Evolutionary conservation across 345 rosid species (phyloP).

Genomic region (Ailanthus altissimus): DNA sequence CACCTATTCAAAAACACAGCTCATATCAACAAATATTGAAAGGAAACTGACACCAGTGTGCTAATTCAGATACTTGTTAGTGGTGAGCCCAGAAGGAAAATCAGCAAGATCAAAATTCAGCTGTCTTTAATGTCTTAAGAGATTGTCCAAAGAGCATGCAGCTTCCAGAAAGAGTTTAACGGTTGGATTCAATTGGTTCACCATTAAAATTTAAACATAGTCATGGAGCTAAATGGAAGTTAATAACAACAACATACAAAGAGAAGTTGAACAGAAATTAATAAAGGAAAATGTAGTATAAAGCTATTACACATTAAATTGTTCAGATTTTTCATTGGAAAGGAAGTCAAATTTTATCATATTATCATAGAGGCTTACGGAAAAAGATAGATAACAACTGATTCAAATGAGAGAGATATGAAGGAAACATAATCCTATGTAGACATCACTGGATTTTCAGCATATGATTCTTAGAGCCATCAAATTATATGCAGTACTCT

Average conservation of each 20-base stretch:
- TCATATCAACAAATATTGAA: not conserved
- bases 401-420: not conserved
- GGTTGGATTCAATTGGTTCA: not conserved
- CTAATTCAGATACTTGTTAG: not conserved
- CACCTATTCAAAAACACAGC: slow-evolving; percentile 46
- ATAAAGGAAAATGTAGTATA: not conserved
- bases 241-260: not conserved
- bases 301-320: slow-evolving; percentile 5
- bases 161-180: not conserved
- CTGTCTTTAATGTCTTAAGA: not conserved
- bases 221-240: not conserved
- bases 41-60: not conserved
- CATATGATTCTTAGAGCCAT: not conserved
- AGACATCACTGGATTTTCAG: not conserved
- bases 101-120: not conserved
- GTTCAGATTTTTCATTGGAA: not conserved
- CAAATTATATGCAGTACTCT: not conserved
- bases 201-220: not conserved
- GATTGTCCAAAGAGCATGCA: not conserved
- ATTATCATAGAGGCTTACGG: not conserved
- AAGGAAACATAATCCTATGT: not conserved
- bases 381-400: not conserved
- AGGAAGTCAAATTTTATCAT: not conserved
- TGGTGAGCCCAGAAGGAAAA: not conserved
- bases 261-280: not conserved